These are phyloP conservation scores for Coleophoma cylindrospora DNA, from an alignment of 2,329 filamentous ascomycete species.

Conservation along the genomic window DNA sequence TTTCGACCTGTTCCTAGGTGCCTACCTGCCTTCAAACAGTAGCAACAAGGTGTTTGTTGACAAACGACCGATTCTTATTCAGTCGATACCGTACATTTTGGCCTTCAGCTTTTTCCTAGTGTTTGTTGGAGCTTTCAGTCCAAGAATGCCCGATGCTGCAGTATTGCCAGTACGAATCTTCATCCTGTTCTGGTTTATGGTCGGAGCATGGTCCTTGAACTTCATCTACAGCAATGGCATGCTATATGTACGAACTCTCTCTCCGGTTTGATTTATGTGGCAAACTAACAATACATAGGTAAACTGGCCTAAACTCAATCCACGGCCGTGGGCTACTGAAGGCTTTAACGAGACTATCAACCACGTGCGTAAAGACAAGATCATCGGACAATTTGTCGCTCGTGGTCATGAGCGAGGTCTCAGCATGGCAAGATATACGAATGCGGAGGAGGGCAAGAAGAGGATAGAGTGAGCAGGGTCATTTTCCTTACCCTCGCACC, in stretches of 20 bases:
- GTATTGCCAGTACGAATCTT: slow-evolving; percentile 81
- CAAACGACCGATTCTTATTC: slow-evolving; percentile 77
- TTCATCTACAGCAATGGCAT: slow-evolving; percentile 85
- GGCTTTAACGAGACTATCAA: slow-evolving; percentile 83
- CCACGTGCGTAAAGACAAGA: slow-evolving; percentile 74
- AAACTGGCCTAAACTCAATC: slow-evolving; percentile 97
- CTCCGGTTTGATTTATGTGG: neutral
- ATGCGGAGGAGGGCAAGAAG: slow-evolving; percentile 96
- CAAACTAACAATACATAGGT: slow-evolving; percentile 52
- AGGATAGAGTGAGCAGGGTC: slow-evolving; percentile 65
- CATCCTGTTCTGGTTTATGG: slow-evolving; percentile 68
- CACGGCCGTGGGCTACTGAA: slow-evolving; percentile 78
- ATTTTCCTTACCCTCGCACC: neutral
- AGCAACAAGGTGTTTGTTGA: slow-evolving; percentile 76
- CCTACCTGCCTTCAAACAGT: slow-evolving; percentile 70
- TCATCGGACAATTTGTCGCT: slow-evolving; percentile 72
- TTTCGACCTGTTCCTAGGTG: slow-evolving; percentile 89
- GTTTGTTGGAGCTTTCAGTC: slow-evolving; percentile 68
- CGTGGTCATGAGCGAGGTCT: slow-evolving; percentile 71
- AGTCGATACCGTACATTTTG: slow-evolving; percentile 88
- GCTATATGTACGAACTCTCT: slow-evolving; percentile 72
- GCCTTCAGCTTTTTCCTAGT: slow-evolving; percentile 74
- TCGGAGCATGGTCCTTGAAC: slow-evolving; percentile 65
- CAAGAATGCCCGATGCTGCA: slow-evolving; percentile 64
- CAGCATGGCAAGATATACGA: slow-evolving; percentile 76